Evolutionary conservation across 2,329 filamentous ascomycete species (phyloP).

Genomic region (Nigrospora oryzae): DNA sequence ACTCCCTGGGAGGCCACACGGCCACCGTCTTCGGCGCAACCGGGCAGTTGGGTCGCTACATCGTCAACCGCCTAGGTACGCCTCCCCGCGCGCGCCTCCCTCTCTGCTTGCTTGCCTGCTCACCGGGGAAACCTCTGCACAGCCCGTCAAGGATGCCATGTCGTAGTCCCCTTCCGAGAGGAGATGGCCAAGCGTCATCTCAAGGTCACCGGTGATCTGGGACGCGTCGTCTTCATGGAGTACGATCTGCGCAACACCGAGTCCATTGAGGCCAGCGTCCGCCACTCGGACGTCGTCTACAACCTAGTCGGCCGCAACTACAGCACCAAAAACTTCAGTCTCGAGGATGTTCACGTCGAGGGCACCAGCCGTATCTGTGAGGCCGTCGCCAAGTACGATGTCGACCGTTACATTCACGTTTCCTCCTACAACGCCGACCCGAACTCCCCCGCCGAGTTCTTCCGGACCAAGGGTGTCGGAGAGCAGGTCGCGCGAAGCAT

Average conservation of each 20-base stretch:
- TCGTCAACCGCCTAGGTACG: constrained; percentile 83
- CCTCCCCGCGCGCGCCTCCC: background rate
- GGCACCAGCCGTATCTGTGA: constrained; percentile 87
- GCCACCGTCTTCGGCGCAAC: constrained; percentile 97
- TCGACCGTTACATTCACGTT: constrained; percentile 93
- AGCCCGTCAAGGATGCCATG: constrained; percentile 91
- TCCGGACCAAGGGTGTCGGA: constrained; percentile 77
- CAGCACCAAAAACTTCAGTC: constrained; percentile 94
- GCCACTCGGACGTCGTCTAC: constrained; percentile 96
- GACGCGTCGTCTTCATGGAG: constrained; percentile 84
- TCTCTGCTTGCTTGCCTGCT: background rate
- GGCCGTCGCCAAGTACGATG: constrained; percentile 93
- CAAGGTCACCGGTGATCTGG: constrained; percentile 92
- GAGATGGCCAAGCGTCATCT: constrained; percentile 97
- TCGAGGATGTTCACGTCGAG: constrained; percentile 89
- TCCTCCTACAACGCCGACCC: constrained; percentile 87
- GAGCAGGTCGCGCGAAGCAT: constrained; percentile 80
- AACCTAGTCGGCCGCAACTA: constrained; percentile 93
- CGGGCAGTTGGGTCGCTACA: constrained; percentile 90
- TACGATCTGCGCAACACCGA: constrained; percentile 90
- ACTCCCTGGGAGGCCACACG: constrained; percentile 64
- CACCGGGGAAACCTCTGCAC: constrained; percentile 10
- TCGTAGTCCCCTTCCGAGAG: constrained; percentile 88
- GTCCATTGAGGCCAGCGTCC: constrained; percentile 92
- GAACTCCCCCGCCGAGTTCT: constrained; percentile 81